Conservation (phyloP, 257 asterid species). For the Przewalskia tangutica region DNA sequence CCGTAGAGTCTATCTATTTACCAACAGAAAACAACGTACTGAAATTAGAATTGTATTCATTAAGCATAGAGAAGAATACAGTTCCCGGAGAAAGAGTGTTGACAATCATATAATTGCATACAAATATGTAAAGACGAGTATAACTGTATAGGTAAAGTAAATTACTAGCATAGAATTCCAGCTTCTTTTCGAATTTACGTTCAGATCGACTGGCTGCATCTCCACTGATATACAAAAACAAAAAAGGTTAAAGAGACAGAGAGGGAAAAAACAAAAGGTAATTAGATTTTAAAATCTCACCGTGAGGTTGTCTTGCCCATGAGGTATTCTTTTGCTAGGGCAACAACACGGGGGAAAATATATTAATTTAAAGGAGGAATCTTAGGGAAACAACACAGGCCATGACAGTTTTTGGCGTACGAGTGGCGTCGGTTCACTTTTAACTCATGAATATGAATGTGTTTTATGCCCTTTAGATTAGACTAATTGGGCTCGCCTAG, state of each 20-base stretch:
- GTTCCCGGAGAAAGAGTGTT: neutral
- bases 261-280: neutral
- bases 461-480: no score
- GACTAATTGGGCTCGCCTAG: no score
- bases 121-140: neutral
- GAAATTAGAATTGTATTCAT: neutral
- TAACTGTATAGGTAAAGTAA: neutral
- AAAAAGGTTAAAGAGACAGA: neutral
- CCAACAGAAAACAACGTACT: neutral
- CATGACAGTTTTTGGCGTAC: no score
- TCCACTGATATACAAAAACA: conserved; percentile 20
- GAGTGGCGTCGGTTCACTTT: no score
- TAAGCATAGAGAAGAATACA: neutral
- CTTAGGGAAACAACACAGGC: no score
- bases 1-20: no score
- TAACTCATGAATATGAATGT: no score
- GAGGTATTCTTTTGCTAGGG: neutral
- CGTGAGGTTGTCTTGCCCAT: conserved; percentile 42
- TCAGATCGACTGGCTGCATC: conserved; percentile 38
- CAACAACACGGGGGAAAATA: neutral
- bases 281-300: conserved; percentile 9
- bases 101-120: neutral
- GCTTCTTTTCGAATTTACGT: conserved; percentile 60
- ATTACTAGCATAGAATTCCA: conserved; percentile 57
- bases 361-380: neutral